Conservation (phyloP, 2,329 filamentous ascomycete species). For the Xylariomycetidae sp. region DNA sequence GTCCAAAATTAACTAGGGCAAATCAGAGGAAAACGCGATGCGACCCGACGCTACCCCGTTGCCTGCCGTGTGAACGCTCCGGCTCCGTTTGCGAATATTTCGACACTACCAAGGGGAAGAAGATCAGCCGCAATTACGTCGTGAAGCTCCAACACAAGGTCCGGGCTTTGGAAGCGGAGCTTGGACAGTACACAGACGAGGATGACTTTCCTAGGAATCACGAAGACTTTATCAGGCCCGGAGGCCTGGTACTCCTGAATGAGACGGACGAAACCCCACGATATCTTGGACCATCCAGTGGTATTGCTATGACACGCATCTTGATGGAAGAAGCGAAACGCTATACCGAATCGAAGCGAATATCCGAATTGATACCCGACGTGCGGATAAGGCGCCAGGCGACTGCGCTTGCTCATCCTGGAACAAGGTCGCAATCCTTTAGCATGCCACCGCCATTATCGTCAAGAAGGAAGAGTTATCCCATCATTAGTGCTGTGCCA, state of each 20-base stretch:
- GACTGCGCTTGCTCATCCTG: conserved; percentile 4
- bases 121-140: conserved; percentile 88
- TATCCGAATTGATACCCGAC: conserved; percentile 86
- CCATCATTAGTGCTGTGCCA: conserved; percentile 80
- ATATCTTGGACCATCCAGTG: conserved; percentile 89
- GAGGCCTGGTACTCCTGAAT: conserved; percentile 78
- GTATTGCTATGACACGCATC: conserved; percentile 88
- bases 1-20: conserved; percentile 3
- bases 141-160: conserved; percentile 87
- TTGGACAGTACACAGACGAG: conserved; percentile 73
- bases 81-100: conserved; percentile 93
- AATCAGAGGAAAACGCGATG: conserved; percentile 87
- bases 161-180: conserved; percentile 73
- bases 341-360: conserved; percentile 84
- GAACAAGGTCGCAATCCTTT: conserved; percentile 61
- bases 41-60: conserved; percentile 87
- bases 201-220: conserved; percentile 66
- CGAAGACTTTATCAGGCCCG: conserved; percentile 82
- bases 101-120: conserved; percentile 80
- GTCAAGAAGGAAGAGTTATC: conserved; percentile 77
- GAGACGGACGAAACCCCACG: conserved; percentile 82
- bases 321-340: conserved; percentile 96
- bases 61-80: conserved; percentile 86
- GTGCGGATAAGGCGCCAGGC: conserved; percentile 51
- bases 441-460: conserved; percentile 46